phyloP scores from a whole-genome alignment of 2,329 filamentous ascomycete genomes.

The Aphanocladium album region DNA sequence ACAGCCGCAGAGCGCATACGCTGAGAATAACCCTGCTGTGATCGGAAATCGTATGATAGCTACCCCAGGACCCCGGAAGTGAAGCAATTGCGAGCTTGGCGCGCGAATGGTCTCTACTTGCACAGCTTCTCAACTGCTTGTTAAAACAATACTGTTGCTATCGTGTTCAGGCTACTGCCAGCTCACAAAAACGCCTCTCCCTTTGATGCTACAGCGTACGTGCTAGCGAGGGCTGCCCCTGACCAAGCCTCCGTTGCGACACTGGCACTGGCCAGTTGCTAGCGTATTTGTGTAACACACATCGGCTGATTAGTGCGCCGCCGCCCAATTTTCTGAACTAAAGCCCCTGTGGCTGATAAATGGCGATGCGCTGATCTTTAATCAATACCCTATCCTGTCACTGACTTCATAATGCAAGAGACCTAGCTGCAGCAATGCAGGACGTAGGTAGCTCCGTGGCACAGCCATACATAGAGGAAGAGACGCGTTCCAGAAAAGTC shows the following conservation, averaged over 20 bases:
- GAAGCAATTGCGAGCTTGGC: neutral
- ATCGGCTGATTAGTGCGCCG: neutral
- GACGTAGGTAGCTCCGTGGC: neutral
- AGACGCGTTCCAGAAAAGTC: neutral
- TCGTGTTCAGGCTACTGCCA: no score
- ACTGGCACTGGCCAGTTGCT: neutral
- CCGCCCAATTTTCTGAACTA: neutral
- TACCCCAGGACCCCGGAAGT: neutral
- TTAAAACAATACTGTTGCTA: neutral
- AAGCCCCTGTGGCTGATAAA: neutral
- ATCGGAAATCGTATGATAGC: neutral
- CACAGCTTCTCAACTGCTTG: neutral
- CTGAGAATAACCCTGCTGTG: neutral
- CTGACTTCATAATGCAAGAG: neutral
- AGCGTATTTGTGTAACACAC: neutral
- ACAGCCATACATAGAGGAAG: neutral
- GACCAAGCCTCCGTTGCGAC: neutral
- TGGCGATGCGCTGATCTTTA: neutral
- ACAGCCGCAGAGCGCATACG: neutral
- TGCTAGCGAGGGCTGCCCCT: neutral
- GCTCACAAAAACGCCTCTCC: no score
- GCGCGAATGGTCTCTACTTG: neutral
- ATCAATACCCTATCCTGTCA: neutral
- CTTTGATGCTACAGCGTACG: no score
- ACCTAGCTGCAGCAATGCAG: neutral